Evolutionary conservation across 75 land plant species (phyloP).

Genomic region (Azolla pinnata): DNA sequence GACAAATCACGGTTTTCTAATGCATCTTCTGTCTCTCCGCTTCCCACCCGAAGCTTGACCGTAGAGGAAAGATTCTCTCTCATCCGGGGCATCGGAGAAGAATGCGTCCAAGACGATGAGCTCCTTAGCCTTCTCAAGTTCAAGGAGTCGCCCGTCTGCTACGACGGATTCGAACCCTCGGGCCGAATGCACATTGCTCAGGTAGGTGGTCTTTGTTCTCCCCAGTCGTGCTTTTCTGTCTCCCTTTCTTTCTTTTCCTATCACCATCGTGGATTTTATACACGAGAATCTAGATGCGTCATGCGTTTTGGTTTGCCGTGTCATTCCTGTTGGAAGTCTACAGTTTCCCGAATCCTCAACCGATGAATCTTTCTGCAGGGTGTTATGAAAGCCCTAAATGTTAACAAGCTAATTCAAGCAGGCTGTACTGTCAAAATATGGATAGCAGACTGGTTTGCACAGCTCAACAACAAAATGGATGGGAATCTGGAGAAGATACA

Average conservation of each 20-base stretch:
- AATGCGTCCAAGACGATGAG: conserved; percentile 79
- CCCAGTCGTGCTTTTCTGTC: no score
- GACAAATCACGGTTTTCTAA: no score
- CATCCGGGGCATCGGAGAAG: conserved; percentile 71
- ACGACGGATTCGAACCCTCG: conserved; percentile 95
- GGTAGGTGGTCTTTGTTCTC: conserved; percentile 22
- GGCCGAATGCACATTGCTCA: conserved; percentile 97
- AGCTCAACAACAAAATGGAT: conserved; percentile 92
- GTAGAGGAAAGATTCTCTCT: conserved; percentile 58
- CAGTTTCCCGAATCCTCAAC: no score
- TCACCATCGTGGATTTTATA: no score
- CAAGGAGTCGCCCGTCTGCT: conserved; percentile 69
- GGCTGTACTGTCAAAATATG: conserved; percentile 85
- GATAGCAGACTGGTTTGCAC: conserved; percentile 99
- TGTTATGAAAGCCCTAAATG: conserved; percentile 78
- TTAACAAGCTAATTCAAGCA: conserved; percentile 72
- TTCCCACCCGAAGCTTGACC: no score
- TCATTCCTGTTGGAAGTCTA: no score
- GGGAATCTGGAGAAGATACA: conserved; percentile 87
- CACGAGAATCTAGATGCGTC: no score
- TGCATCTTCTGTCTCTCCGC: no score
- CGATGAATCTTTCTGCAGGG: no score
- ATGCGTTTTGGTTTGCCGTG: no score
- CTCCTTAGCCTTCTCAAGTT: conserved; percentile 44
- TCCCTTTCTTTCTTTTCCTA: no score